These are phyloP conservation scores for Avena eriantha DNA, from an alignment of 176 grass and related monocot species.

Conservation along the genomic window DNA sequence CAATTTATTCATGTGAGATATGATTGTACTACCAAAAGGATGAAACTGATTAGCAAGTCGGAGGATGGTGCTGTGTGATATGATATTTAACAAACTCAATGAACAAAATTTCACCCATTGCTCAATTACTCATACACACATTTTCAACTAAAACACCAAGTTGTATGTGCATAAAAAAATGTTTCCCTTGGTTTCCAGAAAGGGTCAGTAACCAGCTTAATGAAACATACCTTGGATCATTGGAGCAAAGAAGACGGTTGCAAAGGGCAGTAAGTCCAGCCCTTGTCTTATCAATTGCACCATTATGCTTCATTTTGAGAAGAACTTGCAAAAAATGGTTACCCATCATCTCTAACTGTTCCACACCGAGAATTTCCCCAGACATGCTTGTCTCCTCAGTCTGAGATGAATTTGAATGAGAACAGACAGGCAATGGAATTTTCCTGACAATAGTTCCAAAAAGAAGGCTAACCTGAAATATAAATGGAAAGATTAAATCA, in stretches of 20 bases:
- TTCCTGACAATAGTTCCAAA: conserved; percentile 94
- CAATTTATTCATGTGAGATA: conserved; percentile 33
- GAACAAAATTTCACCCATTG: not conserved
- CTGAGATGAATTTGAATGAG: conserved; percentile 57
- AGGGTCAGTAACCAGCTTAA: not conserved
- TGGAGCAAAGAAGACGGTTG: conserved; percentile 97
- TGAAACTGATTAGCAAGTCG: conserved; percentile 7
- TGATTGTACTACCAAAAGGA: conserved; percentile 18
- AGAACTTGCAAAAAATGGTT: conserved; percentile 97
- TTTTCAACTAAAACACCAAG: conserved; percentile 23
- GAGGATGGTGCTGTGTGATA: not conserved
- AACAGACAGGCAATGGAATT: conserved; percentile 85
- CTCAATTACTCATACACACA: conserved; percentile 7
- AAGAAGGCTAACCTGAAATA: conserved; percentile 90
- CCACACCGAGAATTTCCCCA: conserved; percentile 74
- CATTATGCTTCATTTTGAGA: conserved; percentile 99
- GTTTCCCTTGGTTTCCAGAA: conserved; percentile 17
- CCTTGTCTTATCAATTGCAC: conserved; percentile 98
- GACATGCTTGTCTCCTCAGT: conserved; percentile 38
- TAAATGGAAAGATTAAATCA: conserved; percentile 28
- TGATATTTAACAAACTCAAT: conserved; percentile 1
- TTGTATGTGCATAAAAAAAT: conserved; percentile 20
- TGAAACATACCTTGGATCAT: conserved; percentile 76
- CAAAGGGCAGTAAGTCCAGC: conserved; percentile 97
- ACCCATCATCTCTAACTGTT: conserved; percentile 84